Evolutionary conservation across 495 filamentous ascomycete genomes (phyloP), one percentile per base, ranked within the genome.

Genomic region (Daldinia decipiens): DNA sequence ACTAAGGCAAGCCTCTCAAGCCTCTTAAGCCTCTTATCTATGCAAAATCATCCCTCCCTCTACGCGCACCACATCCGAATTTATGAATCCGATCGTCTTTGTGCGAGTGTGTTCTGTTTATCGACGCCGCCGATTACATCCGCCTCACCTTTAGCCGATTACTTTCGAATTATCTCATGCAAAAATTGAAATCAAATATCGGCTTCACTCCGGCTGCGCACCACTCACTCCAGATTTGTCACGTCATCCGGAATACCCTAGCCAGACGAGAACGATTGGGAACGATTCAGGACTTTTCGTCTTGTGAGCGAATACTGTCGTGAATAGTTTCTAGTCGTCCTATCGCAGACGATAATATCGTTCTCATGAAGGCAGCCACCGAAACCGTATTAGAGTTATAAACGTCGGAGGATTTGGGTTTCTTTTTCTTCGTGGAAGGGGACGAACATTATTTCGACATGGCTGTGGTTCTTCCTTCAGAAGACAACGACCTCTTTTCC

Each of bases 401-500:
- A 69, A 54, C 51, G 65, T 65, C 45, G 65, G 70, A 72, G 60
- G 70, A 68, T 57, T 58, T 53, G 26, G 64, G 47, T 53, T 47
- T 69, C 43, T 66, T 45, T 21, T 67, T 50, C 40, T 43, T 40
- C 24, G 17, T 40, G 38, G 47, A 60, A 39, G 57, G 40, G 47
- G 45, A 56, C 53, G n/a, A 29, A 29, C 15, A 53, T 53, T 17
- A 53, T 53, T 63, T 66, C 67, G 59, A 61, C 12, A 85, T 84
- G 82, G 81, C 83, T 43, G 78, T 83, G 38, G 82, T 83, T 70
- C 72, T 84, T 50, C 68, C 81, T 39, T 79, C 79, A 2, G 82
- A 85, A 55, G 82, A 84, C 62, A 80, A 71, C 43, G 76, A 76
- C 62, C 80, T 80, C 70, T 85, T 84, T 76, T 74, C 80, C 26